Conservation (phyloP, 2,329 filamentous ascomycete species). For the Aspergillus aculeatinus region DNA sequence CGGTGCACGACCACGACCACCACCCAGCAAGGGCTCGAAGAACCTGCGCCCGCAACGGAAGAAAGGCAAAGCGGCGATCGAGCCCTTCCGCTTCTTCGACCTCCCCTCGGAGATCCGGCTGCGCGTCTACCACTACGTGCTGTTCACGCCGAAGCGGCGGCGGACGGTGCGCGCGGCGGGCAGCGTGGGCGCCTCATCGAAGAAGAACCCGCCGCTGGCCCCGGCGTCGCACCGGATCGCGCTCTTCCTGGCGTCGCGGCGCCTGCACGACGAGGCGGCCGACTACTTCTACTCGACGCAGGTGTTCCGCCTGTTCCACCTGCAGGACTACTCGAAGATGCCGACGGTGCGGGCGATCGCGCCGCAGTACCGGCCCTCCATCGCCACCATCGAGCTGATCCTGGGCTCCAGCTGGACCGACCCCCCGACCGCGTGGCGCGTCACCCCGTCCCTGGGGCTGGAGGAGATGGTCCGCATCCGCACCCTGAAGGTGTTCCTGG, state of each 20-base stretch:
- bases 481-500: conserved; percentile 57
- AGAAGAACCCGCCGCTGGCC: conserved; percentile 34
- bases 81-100: conserved; percentile 53
- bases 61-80: conserved; percentile 11
- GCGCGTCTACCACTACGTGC: conserved; percentile 49
- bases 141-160: conserved; percentile 39
- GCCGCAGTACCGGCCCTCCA: conserved; percentile 49
- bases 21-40: conserved; percentile 13
- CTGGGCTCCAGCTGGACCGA: conserved; percentile 60
- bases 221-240: conserved; percentile 37
- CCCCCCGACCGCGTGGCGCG: conserved; percentile 56
- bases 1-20: conserved; percentile 14
- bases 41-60: conserved; percentile 15
- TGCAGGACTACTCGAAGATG: conserved; percentile 49
- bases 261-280: conserved; percentile 52
- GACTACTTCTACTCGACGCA: conserved; percentile 53
- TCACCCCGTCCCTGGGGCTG: conserved; percentile 51
- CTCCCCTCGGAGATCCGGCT: conserved; percentile 55
- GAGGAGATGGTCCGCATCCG: conserved; percentile 48
- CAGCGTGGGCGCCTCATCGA: conserved; percentile 38
- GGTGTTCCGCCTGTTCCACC: conserved; percentile 54
- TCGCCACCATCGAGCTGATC: conserved; percentile 57
- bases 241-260: conserved; percentile 43
- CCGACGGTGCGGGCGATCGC: conserved; percentile 52
- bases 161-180: conserved; percentile 28